Percentiles rank a stretch among this genome's conserved stretches.
Evolutionary conservation across 2,329 filamentous ascomycete genomes (phyloP).

Genomic region (Fusarium sp.): DNA sequence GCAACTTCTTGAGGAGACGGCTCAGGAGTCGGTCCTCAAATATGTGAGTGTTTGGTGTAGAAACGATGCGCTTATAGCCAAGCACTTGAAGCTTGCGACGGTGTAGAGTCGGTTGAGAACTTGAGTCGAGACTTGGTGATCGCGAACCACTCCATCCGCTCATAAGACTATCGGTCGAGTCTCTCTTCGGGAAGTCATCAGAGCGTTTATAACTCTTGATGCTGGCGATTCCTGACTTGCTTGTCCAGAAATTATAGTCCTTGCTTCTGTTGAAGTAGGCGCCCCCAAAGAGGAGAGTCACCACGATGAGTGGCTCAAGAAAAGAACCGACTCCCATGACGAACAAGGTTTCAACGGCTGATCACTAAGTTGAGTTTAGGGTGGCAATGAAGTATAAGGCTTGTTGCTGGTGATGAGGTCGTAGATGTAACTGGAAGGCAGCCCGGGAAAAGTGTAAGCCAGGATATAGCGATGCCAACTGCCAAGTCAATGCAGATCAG

Average conservation of each 20-base stretch:
- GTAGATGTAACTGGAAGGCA: neutral
- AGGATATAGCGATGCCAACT: neutral
- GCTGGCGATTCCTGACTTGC: slow-evolving; percentile 31
- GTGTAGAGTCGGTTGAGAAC: slow-evolving; percentile 42
- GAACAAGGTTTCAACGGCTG: neutral
- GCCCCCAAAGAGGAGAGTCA: slow-evolving; percentile 54
- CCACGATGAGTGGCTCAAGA: slow-evolving; percentile 53
- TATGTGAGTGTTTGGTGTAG: slow-evolving; percentile 45
- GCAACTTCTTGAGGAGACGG: slow-evolving; percentile 70
- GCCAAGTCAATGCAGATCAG: neutral
- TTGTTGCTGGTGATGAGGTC: neutral
- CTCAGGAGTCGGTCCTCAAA: slow-evolving; percentile 45
- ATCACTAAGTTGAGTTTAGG: neutral
- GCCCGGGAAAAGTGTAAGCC: neutral
- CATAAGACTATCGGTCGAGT: slow-evolving; percentile 39
- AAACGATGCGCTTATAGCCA: slow-evolving; percentile 43
- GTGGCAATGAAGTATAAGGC: neutral
- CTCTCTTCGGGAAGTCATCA: slow-evolving; percentile 42
- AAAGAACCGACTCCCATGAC: slow-evolving; percentile 52
- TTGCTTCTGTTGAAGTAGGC: slow-evolving; percentile 54
- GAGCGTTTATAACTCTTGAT: slow-evolving; percentile 40
- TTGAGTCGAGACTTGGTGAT: slow-evolving; percentile 40
- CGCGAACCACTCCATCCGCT: slow-evolving; percentile 38
- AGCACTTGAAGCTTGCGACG: slow-evolving; percentile 47
- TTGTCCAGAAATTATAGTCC: slow-evolving; percentile 44